These are phyloP conservation scores for Clitopilus hobsonii DNA, from an alignment of 768 basidiomycete species.

Conservation along the genomic window DNA sequence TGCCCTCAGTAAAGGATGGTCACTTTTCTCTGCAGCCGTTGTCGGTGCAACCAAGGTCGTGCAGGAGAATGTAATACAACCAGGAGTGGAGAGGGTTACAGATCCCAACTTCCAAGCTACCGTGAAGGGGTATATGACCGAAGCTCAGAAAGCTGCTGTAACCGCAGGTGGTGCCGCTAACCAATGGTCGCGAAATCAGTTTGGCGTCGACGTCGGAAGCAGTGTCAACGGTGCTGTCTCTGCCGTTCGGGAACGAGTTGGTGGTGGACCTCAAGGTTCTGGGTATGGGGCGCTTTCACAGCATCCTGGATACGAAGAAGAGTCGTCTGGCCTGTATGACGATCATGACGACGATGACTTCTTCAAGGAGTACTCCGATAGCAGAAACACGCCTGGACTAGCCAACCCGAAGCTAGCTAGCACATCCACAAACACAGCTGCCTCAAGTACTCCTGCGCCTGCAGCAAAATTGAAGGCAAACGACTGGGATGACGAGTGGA, in stretches of 20 bases:
- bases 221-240: constrained; percentile 69
- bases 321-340: constrained; percentile 58
- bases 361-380: constrained; percentile 46
- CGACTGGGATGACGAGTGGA: constrained; percentile 79
- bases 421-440: constrained; percentile 4
- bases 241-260: constrained; percentile 52
- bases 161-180: constrained; percentile 63
- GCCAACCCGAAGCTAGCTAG: background rate
- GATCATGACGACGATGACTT: constrained; percentile 68
- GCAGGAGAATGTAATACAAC: constrained; percentile 85
- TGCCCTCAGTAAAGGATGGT: constrained; percentile 93
- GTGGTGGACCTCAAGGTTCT: constrained; percentile 44
- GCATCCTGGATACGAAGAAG: constrained; percentile 37
- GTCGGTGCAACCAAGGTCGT: constrained; percentile 75
- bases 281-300: constrained; percentile 45
- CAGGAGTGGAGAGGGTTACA: constrained; percentile 73
- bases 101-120: constrained; percentile 79
- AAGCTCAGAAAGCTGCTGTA: constrained; percentile 62
- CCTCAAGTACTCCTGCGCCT: constrained; percentile 7
- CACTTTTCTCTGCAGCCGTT: constrained; percentile 85
- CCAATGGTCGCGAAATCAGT: constrained; percentile 69
- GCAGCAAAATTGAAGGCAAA: constrained; percentile 35
- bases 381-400: constrained; percentile 13
- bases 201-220: constrained; percentile 84
- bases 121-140: constrained; percentile 67